phyloP scores from a whole-genome alignment of 1,139 yeast species.

The Diutina mesorugosa region DNA sequence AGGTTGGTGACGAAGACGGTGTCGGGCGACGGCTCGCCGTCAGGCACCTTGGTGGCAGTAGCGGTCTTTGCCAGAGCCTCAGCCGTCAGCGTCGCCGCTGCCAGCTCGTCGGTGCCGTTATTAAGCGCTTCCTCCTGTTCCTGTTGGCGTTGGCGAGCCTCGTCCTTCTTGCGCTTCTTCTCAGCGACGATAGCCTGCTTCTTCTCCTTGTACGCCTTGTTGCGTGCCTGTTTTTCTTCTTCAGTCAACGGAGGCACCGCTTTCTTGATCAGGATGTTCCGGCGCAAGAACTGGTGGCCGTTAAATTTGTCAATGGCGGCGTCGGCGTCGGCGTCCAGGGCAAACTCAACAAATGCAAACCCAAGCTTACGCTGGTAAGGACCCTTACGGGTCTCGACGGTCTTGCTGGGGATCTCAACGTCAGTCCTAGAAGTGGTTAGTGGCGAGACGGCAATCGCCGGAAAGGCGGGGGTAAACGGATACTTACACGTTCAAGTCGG shows the following conservation, averaged over 20 bases:
- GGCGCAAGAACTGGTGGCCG: slow-evolving; percentile 22
- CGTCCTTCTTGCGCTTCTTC: slow-evolving; percentile 10
- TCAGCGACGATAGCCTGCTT: slow-evolving; percentile 13
- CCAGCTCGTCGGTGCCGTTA: slow-evolving; percentile 9
- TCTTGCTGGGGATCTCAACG: neutral
- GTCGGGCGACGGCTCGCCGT: slow-evolving; percentile 40
- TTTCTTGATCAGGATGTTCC: slow-evolving; percentile 11
- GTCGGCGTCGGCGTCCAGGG: slow-evolving; percentile 63
- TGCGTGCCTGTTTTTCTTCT: slow-evolving; percentile 28
- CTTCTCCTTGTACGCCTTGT: slow-evolving; percentile 25
- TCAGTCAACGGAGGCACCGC: slow-evolving; percentile 42
- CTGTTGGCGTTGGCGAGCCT: slow-evolving; percentile 3
- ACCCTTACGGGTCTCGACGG: neutral
- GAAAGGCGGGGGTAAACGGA: neutral
- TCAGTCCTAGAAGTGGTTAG: neutral
- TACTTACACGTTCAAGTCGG: neutral
- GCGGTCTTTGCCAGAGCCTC: neutral
- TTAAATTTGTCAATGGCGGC: slow-evolving; percentile 65
- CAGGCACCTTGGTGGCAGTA: slow-evolving; percentile 17
- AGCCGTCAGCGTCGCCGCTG: neutral
- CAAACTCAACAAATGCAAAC: slow-evolving; percentile 90
- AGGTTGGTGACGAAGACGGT: slow-evolving; percentile 49
- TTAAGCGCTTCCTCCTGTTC: slow-evolving; percentile 4
- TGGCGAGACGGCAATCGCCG: neutral
- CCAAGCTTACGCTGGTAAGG: slow-evolving; percentile 43